These are phyloP conservation scores for Stevia rebaudiana DNA, from an alignment of 140 eudicot species.

Conservation along the genomic window DNA sequence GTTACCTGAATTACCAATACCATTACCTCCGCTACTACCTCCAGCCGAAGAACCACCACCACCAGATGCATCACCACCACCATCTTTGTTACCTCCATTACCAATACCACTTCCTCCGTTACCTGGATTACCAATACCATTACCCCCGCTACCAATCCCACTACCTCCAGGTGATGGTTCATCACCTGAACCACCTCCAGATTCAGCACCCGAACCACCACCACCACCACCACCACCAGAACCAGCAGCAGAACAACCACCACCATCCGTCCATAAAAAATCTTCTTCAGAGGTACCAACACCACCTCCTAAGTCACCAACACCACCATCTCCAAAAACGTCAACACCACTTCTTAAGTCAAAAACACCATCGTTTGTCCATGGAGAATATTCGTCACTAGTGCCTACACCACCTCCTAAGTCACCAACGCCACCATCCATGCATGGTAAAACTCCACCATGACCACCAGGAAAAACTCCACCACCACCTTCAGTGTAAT, in stretches of 20 bases:
- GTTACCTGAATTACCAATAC: too few species aligned
- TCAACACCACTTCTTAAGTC: constrained; percentile 1
- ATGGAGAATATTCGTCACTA: neutral
- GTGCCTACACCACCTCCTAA: constrained; percentile 2
- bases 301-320: neutral
- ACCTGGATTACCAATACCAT: neutral
- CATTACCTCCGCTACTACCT: too few species aligned
- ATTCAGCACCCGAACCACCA: too few species aligned
- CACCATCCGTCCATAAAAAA: constrained; percentile 7
- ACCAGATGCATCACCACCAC: neutral
- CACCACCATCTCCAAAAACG: too few species aligned
- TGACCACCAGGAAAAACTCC: neutral
- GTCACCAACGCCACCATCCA: constrained; percentile 8
- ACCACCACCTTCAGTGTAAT: neutral
- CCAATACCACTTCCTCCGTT: neutral
- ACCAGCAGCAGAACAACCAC: neutral
- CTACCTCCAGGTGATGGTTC: too few species aligned
- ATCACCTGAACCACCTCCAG: neutral
- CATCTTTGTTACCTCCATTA: too few species aligned
- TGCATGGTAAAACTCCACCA: neutral
- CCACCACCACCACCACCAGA: neutral
- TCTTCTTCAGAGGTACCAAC: too few species aligned
- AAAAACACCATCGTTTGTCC: neutral
- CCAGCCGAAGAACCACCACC: neutral
- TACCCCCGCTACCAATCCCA: neutral